Percentiles rank a stretch among this genome's conserved stretches.
Conservation (phyloP, 495 filamentous ascomycete genomes). For the Neurospora africana region DNA sequence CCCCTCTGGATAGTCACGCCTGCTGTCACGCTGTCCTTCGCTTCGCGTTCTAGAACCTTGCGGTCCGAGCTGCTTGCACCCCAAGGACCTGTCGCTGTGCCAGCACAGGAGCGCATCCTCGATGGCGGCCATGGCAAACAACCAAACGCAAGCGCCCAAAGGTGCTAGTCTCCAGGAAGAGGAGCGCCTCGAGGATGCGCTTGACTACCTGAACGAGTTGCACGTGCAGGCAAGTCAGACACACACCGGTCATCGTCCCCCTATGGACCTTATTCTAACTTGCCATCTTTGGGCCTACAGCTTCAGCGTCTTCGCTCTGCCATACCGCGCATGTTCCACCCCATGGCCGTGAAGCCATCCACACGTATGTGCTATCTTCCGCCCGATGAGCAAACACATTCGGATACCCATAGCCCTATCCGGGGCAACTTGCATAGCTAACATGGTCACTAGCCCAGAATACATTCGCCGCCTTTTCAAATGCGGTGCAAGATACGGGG, state of each 20-base stretch:
- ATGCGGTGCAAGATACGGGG: constrained; percentile 25
- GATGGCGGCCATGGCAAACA: constrained; percentile 14
- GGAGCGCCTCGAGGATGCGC: constrained; percentile 23
- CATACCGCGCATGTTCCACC: constrained; percentile 35
- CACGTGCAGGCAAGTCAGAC: constrained; percentile 30
- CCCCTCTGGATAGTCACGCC: not conserved
- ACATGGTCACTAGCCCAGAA: constrained; percentile 26
- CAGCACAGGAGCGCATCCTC: constrained; percentile 1
- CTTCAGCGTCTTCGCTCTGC: constrained; percentile 32
- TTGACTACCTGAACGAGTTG: constrained; percentile 29
- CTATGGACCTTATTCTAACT: constrained; percentile 3
- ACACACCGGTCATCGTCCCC: not conserved
- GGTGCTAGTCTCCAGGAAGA: constrained; percentile 19
- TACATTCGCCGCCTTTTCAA: constrained; percentile 26
- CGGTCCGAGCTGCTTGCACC: not conserved
- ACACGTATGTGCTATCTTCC: constrained; percentile 23
- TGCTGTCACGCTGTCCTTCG: not conserved
- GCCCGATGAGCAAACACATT: not conserved
- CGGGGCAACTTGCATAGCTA: constrained; percentile 3
- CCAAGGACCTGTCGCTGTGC: not conserved
- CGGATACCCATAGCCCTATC: not conserved
- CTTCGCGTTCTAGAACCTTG: not conserved
- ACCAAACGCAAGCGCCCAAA: constrained; percentile 8
- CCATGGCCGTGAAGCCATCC: constrained; percentile 26
- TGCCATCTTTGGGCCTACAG: constrained; percentile 16